Conservation (phyloP, 2,329 filamentous ascomycete genomes). For the Trichophyton mentagrophytes region DNA sequence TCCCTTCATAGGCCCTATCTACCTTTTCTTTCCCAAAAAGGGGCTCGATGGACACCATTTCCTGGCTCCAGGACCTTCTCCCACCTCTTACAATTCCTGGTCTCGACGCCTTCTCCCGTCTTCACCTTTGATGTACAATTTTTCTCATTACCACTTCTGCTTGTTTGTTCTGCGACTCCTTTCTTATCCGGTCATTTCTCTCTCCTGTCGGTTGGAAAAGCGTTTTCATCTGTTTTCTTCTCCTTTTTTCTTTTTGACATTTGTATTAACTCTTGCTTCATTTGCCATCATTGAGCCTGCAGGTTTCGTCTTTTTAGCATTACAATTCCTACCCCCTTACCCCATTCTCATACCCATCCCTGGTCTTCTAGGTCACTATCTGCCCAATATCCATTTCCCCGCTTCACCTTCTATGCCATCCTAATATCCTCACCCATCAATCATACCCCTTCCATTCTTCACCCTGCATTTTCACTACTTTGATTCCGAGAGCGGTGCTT, state of each 20-base stretch:
- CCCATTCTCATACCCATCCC: not conserved
- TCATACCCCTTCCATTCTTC: too few relatives aligned
- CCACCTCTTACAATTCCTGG: too few relatives aligned
- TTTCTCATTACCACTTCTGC: not conserved
- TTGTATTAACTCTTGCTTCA: slow-evolving; percentile 3
- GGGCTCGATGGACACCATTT: not conserved
- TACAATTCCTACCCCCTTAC: not conserved
- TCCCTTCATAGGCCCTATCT: not conserved
- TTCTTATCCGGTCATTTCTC: not conserved
- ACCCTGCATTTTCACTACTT: too few relatives aligned
- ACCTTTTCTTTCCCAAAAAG: not conserved
- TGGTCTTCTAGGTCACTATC: not conserved
- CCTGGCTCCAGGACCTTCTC: not conserved
- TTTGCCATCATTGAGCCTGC: slow-evolving; percentile 3
- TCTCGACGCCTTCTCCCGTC: too few relatives aligned
- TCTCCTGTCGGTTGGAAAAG: slow-evolving; percentile 7
- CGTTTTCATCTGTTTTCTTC: not conserved
- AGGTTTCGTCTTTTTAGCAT: not conserved
- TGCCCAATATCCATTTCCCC: not conserved
- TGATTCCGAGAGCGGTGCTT: too few relatives aligned
- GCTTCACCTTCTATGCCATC: not conserved
- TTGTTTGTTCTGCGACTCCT: not conserved
- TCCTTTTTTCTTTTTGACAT: slow-evolving; percentile 4
- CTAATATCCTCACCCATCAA: too few relatives aligned
- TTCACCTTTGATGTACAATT: slow-evolving; percentile 4